phyloP scores from a whole-genome alignment of 495 filamentous ascomycete genomes.

The Hypomontagnella monticulosa region DNA sequence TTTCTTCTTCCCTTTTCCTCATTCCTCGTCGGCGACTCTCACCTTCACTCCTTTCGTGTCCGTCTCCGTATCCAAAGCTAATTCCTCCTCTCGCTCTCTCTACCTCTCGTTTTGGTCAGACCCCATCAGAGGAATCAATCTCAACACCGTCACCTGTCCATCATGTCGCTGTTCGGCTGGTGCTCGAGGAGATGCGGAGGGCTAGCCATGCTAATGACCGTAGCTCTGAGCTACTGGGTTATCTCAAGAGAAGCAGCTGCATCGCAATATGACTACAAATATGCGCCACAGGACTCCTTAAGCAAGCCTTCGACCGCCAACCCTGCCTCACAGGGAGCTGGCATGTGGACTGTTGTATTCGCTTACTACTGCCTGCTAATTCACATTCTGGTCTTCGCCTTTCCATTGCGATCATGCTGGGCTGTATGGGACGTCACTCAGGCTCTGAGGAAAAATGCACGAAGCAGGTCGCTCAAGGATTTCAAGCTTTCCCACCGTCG shows the following conservation, averaged over 20 bases:
- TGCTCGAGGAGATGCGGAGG: conserved; percentile 58
- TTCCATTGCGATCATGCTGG: conserved; percentile 64
- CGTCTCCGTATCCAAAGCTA: conserved; percentile 14
- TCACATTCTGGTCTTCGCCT: conserved; percentile 62
- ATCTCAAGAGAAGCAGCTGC: conserved; percentile 55
- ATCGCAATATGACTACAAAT: conserved; percentile 57
- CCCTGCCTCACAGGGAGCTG: conserved; percentile 38
- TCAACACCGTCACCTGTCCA: conserved; percentile 30
- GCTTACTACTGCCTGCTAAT: conserved; percentile 63
- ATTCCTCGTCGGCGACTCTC: conserved; percentile 30
- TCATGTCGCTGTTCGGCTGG: conserved; percentile 61
- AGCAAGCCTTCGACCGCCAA: conserved; percentile 49
- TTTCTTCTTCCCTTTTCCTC: conserved; percentile 28
- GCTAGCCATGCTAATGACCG: conserved; percentile 56
- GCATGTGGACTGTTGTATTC: conserved; percentile 54
- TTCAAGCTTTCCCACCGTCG: conserved; percentile 57
- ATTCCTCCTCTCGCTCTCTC: background rate
- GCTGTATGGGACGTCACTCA: conserved; percentile 60
- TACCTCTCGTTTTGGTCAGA: conserved; percentile 18
- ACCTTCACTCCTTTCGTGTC: conserved; percentile 24
- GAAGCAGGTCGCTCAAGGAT: conserved; percentile 51
- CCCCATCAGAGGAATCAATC: conserved; percentile 29
- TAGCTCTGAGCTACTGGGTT: conserved; percentile 58
- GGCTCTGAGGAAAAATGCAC: conserved; percentile 50
- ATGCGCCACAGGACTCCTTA: conserved; percentile 55